Conservation (phyloP, 345 rosid species). For the Litchi chinensis region DNA sequence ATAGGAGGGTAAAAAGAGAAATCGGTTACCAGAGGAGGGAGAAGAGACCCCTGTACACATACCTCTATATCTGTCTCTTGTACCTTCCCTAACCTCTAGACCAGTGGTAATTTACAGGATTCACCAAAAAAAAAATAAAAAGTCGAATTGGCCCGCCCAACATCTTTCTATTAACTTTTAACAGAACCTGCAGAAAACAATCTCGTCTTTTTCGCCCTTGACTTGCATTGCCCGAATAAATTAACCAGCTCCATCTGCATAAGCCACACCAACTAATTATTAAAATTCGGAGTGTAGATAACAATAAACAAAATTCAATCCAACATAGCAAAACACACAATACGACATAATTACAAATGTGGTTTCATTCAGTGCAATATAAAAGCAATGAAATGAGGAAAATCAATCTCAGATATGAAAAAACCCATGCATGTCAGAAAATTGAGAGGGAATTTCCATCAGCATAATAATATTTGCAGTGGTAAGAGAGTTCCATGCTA, state of each 20-base stretch:
- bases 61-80: slow-evolving; percentile 57
- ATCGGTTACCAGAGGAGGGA: slow-evolving; percentile 30
- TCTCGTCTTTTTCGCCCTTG: slow-evolving; percentile 19
- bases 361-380: too few species aligned
- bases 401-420: not conserved
- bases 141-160: slow-evolving; percentile 12
- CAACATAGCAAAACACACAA: not conserved
- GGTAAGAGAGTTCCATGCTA: not conserved
- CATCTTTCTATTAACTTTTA: slow-evolving; percentile 20
- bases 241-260: slow-evolving; percentile 51
- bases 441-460: not conserved
- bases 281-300: not conserved
- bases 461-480: not conserved
- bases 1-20: slow-evolving; percentile 27
- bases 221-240: slow-evolving; percentile 30
- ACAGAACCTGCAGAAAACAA: slow-evolving; percentile 31
- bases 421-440: not conserved
- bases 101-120: slow-evolving; percentile 60
- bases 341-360: too few species aligned
- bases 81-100: slow-evolving; percentile 49
- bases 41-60: slow-evolving; percentile 61
- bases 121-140: slow-evolving; percentile 26
- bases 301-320: not conserved
- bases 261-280: slow-evolving; percentile 4
- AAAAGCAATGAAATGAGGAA: not conserved